Evolutionary conservation across 2,329 filamentous ascomycete genomes (phyloP), one percentile per base, ranked within the genome.

Genomic region (Ceratocystis smalleyi): DNA sequence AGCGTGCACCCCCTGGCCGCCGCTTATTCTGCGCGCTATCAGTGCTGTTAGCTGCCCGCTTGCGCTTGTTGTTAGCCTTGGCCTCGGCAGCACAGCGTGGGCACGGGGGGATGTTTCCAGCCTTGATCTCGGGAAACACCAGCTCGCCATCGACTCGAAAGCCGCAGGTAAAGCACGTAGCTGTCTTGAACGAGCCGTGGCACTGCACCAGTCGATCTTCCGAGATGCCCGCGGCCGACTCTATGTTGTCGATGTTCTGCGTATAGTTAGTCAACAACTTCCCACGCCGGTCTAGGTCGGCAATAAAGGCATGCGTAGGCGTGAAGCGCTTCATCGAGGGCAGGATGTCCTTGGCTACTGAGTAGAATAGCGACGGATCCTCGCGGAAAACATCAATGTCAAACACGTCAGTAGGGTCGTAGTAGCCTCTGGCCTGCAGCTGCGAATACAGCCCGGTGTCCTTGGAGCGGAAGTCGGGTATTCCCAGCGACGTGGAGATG

Each of bases 231-330:
- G 92, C 92, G 70, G 88, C 85, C 67, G 85, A 82, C 74, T 99
- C 92, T 62, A 96, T 84, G 70, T 96, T 96, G 77, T 99, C 94
- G 71, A 99, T 97, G 74, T 99, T 99, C 73, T 99, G 94, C 0
- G 94, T 95, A 77, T 96, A 99, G 76, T 97, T 96, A 51, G 91
- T 97, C 66, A 96, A 82, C 5, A 99, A 82, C 74, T 96, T 96
- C 68, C 83, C 85, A 73, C 91, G 88, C 69, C 92, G 82, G 74
- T 99, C 89, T 43, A 99, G 81, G 70, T 96, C 80, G 43, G 85
- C 84, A 71, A 99, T 95, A 76, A 99, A 99, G 63, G 87, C 86
- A 77, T 99, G 94, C 0, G 94, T 97, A 0, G 92, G 91, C 0
- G 92, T 91, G 77, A 85, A 95, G 70, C 85, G 85, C 69, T 89